A percentile compares a stretch with the other conserved stretches of the same genome.
Evolutionary conservation across 1,284 basidiomycete genomes (phyloP).

Genomic region (Cerrena zonata): DNA sequence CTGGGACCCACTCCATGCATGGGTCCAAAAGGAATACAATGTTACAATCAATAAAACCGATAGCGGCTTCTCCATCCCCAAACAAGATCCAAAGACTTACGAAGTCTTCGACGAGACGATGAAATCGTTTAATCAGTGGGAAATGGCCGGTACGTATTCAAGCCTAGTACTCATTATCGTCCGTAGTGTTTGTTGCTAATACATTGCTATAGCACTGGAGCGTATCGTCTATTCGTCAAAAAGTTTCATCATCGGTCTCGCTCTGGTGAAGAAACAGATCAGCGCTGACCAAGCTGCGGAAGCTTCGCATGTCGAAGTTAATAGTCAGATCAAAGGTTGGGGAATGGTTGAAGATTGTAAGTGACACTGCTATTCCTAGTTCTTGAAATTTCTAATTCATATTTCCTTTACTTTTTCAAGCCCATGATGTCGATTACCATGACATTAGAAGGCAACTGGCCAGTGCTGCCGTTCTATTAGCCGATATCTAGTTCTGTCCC

Average conservation of each 20-base stretch:
- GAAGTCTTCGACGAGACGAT: slow-evolving; percentile 56
- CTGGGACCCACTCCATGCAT: slow-evolving; percentile 85
- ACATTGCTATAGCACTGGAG: slow-evolving; percentile 69
- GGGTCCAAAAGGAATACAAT: slow-evolving; percentile 65
- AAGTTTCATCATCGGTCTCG: slow-evolving; percentile 85
- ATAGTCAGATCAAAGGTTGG: slow-evolving; percentile 93
- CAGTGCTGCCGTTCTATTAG: slow-evolving; percentile 61
- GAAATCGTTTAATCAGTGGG: slow-evolving; percentile 68
- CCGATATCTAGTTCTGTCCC: slow-evolving; percentile 17
- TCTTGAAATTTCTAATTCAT: slow-evolving; percentile 1
- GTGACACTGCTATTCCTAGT: slow-evolving; percentile 29
- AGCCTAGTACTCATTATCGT: neutral
- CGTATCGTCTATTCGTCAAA: slow-evolving; percentile 87
- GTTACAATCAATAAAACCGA: slow-evolving; percentile 66
- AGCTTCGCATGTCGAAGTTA: slow-evolving; percentile 88
- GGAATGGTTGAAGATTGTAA: slow-evolving; percentile 97
- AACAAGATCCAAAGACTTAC: slow-evolving; percentile 67
- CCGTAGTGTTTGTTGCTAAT: neutral
- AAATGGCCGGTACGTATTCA: slow-evolving; percentile 70
- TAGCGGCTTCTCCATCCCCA: slow-evolving; percentile 60
- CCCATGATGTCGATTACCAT: slow-evolving; percentile 94
- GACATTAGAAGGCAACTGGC: slow-evolving; percentile 86
- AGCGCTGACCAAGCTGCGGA: slow-evolving; percentile 80
- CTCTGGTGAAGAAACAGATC: slow-evolving; percentile 71
- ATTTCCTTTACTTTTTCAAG: slow-evolving; percentile 34